Conservation (phyloP, 108 stramenopile genomes). For the Mediolabrus comicus region DNA sequence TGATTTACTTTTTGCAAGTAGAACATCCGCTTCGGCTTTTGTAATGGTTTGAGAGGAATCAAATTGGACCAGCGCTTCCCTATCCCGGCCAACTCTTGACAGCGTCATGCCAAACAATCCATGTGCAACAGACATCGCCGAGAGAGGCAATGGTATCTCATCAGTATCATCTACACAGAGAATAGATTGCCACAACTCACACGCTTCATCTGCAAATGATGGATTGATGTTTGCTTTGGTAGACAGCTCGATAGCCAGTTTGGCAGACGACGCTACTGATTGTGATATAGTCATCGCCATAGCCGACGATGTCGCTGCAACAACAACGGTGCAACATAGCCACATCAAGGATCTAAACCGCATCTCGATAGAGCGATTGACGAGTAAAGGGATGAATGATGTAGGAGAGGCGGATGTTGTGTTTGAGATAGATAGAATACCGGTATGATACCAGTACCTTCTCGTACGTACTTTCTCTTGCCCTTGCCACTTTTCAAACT, state of each 20-base stretch:
- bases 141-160: background rate
- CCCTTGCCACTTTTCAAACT: no score
- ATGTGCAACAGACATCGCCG: conserved; percentile 17
- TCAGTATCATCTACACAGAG: background rate
- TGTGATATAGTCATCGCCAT: background rate
- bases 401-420: no score
- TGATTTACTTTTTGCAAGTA: conserved; percentile 48
- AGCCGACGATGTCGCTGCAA: background rate
- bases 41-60: conserved; percentile 25
- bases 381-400: no score
- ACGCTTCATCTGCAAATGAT: conserved; percentile 22
- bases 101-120: conserved; percentile 61
- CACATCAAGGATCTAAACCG: no score
- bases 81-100: conserved; percentile 61
- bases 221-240: conserved; percentile 29
- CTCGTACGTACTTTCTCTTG: no score
- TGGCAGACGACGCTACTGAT: background rate
- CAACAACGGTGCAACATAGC: background rate
- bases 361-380: no score
- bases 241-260: conserved; percentile 14
- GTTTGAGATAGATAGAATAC: no score
- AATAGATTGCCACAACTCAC: conserved; percentile 28
- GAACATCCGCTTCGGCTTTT: conserved; percentile 24
- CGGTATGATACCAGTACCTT: no score
- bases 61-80: conserved; percentile 45